phyloP scores from a whole-genome alignment of 2,329 filamentous ascomycete species.

The Macrophomina pseudophaseolina region DNA sequence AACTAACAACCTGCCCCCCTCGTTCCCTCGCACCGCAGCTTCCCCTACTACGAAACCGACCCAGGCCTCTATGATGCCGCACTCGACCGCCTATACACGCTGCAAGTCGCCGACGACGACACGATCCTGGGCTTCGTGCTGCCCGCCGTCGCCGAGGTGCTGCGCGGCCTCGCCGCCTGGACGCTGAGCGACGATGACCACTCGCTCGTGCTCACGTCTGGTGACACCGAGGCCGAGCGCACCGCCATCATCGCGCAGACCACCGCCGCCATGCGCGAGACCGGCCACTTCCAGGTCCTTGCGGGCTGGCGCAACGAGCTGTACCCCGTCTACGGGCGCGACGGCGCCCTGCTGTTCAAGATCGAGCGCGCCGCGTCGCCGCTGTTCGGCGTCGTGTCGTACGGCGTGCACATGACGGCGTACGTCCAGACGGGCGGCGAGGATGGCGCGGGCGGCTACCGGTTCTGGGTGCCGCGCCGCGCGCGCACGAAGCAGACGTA shows the following conservation, averaged over 20 bases:
- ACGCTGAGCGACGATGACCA: conserved; percentile 62
- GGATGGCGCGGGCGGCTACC: conserved; percentile 58
- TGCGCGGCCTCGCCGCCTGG: conserved; percentile 64
- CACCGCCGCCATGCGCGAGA: conserved; percentile 69
- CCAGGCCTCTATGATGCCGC: conserved; percentile 61
- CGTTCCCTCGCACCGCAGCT: conserved; percentile 56
- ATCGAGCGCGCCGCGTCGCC: conserved; percentile 50
- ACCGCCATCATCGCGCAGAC: conserved; percentile 64
- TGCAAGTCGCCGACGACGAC: conserved; percentile 70
- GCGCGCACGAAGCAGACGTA: conserved; percentile 83
- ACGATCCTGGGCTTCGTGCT: conserved; percentile 65
- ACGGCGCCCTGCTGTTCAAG: conserved; percentile 47
- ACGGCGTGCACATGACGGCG: conserved; percentile 49
- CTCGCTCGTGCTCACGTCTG: conserved; percentile 53
- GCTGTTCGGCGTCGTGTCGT: conserved; percentile 51
- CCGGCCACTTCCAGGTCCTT: conserved; percentile 74
- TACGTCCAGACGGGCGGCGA: conserved; percentile 45
- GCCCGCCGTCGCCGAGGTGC: conserved; percentile 64
- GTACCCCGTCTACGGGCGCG: conserved; percentile 48
- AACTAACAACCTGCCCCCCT: neutral
- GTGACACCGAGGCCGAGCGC: conserved; percentile 66
- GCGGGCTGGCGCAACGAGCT: conserved; percentile 50
- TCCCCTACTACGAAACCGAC: conserved; percentile 73
- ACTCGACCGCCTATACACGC: conserved; percentile 61
- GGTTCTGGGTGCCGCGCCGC: conserved; percentile 83